These are phyloP conservation scores for Graphiopsis chlorocephala DNA, from an alignment of 2,329 filamentous ascomycete species.

Conservation along the genomic window DNA sequence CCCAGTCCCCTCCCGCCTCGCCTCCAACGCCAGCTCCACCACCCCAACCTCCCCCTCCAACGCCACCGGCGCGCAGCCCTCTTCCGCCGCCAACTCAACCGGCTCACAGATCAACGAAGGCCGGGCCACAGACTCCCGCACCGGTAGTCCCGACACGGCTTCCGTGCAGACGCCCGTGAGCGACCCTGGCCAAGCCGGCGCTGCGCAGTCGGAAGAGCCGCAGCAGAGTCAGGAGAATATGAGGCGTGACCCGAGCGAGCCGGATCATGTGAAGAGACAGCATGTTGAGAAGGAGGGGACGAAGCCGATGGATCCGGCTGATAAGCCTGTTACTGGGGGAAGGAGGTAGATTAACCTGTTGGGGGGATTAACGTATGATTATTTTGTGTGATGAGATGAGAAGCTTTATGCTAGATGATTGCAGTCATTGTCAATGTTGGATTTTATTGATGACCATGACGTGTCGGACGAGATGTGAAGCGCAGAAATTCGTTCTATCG, in stretches of 20 bases:
- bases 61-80: not conserved
- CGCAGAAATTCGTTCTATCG: conserved; percentile 2
- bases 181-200: conserved; percentile 3
- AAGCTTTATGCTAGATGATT: not conserved
- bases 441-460: not conserved
- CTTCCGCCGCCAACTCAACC: not conserved
- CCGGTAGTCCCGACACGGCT: conserved; percentile 8
- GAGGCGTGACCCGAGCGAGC: conserved; percentile 22
- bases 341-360: not conserved
- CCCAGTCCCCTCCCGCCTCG: not conserved
- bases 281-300: conserved; percentile 23
- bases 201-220: conserved; percentile 5
- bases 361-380: not conserved
- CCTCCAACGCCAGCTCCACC: not conserved
- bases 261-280: conserved; percentile 23
- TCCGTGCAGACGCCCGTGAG: conserved; percentile 3
- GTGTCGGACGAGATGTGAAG: not conserved
- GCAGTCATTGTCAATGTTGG: too few species aligned
- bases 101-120: not conserved
- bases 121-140: conserved; percentile 8
- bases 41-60: not conserved
- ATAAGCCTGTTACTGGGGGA: conserved; percentile 16
- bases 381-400: not conserved
- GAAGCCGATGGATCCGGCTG: conserved; percentile 24
- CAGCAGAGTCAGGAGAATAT: conserved; percentile 18